Evolutionary conservation across 2,329 filamentous ascomycete species (phyloP).

Genomic region (Colletotrichum noveboracense): DNA sequence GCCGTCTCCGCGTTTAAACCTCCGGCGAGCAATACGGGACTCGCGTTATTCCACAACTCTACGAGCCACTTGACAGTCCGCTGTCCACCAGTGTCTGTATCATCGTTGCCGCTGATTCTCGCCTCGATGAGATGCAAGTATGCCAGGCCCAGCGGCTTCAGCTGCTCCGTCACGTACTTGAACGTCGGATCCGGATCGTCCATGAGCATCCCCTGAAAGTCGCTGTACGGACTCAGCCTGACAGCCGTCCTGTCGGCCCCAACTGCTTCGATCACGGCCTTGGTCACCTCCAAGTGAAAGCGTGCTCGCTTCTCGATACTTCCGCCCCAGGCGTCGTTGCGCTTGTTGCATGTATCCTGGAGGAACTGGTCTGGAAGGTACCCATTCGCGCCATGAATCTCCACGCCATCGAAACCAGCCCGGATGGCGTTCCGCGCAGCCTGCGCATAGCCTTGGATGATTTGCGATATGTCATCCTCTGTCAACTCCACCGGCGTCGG

Average conservation of each 20-base stretch:
- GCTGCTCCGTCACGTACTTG: constrained; percentile 53
- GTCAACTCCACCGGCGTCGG: constrained; percentile 68
- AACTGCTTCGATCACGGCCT: constrained; percentile 43
- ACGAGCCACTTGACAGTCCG: constrained; percentile 28
- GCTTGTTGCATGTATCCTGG: constrained; percentile 52
- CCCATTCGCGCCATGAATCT: constrained; percentile 61
- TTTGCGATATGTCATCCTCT: constrained; percentile 66
- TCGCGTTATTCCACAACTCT: constrained; percentile 34
- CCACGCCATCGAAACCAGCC: constrained; percentile 74
- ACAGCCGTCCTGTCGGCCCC: constrained; percentile 58
- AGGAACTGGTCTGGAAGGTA: constrained; percentile 71
- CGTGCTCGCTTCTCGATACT: constrained; percentile 57
- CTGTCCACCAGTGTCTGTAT: constrained; percentile 34
- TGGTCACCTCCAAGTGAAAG: constrained; percentile 54
- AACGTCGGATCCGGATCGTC: constrained; percentile 64
- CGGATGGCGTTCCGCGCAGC: constrained; percentile 62
- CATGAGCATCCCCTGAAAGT: constrained; percentile 67
- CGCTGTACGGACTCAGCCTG: constrained; percentile 61
- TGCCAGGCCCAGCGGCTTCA: constrained; percentile 57
- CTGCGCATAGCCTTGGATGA: constrained; percentile 65
- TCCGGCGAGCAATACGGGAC: constrained; percentile 36
- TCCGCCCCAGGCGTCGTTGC: constrained; percentile 61
- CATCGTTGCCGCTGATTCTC: constrained; percentile 46
- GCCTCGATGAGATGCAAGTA: constrained; percentile 66
- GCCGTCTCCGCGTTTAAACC: constrained; percentile 31